Base-by-base conservation (phyloP, 768 basidiomycete species). In the Amanita thiersii region DNA sequence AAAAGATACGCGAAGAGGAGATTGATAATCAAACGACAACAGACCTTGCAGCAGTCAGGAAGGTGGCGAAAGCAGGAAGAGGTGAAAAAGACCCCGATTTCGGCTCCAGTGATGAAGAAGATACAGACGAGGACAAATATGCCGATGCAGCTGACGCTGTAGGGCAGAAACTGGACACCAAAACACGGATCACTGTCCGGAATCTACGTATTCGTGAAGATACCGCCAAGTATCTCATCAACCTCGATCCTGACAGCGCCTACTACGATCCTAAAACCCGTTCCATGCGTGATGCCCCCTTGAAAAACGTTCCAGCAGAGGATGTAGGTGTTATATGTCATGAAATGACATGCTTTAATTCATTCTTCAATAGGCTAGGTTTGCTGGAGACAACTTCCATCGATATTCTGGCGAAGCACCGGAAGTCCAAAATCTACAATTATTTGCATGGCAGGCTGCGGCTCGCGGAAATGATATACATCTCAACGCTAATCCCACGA, bases 261-360 rank as follows among this genome's bases (percentile, higher is more conserved):
- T 97, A 98, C 66, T 99, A 99, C 57, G 96, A 99, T 56, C 96
- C 96, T 35, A 99, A 99, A 68, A 98, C 96, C 9, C 83, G 96
- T 55, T 97, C 94, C 5, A 99, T 99, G 96, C 85, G 96, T 63
- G 96, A 99, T 55, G 93, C 94, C 30, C 96, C 94, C 0, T 46
- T 81, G 10, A 78, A 76, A 57, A 75, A 79, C 50, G 67, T 87
- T 18, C 69, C 79, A 4, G 65, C 87, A n/a, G 91, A 94, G 61
- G 94, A 98, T 54, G 92, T 93, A 56, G 38, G 85, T 65, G 5
- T 26, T 17, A 9, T 44, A 24, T 29, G 42, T 26, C 46, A 20
- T 24, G 4, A 15, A 24, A 10, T 17, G 40, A 15, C n/a, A n/a
- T n/a, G n/a, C 9, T 47, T 32, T 38, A 34, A 31, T 47, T 19